A percentile compares a stretch with the other conserved stretches of the same genome.
Evolutionary conservation across 495 filamentous ascomycete genomes (phyloP).

Genomic region (Polyplosphaeria fusca): DNA sequence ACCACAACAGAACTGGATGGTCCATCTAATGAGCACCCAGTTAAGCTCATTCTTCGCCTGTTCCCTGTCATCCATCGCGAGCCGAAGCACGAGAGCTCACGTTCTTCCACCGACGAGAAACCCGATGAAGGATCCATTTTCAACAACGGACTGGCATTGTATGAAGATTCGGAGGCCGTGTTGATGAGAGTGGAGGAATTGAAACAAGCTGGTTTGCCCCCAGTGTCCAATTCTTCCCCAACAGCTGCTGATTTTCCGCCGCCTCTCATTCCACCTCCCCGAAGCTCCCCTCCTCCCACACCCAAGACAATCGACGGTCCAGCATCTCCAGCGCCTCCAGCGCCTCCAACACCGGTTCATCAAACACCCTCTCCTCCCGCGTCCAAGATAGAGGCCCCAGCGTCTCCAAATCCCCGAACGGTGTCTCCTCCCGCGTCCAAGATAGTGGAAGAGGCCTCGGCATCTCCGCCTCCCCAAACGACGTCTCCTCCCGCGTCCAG

Average conservation of each 20-base stretch:
- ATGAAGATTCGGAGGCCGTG: slow-evolving; percentile 54
- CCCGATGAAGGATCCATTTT: slow-evolving; percentile 49
- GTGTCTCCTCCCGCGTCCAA: background rate
- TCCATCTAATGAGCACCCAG: slow-evolving; percentile 27
- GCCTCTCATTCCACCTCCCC: slow-evolving; percentile 26
- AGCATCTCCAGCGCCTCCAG: background rate
- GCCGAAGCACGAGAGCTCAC: slow-evolving; percentile 54
- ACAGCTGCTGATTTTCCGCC: slow-evolving; percentile 31
- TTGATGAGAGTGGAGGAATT: slow-evolving; percentile 24
- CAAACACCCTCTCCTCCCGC: background rate
- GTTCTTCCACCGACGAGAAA: slow-evolving; percentile 42
- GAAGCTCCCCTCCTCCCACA: slow-evolving; percentile 17
- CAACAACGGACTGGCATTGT: slow-evolving; percentile 52
- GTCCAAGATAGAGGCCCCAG: background rate
- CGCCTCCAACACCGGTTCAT: no score
- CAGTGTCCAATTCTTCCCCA: slow-evolving; percentile 12
- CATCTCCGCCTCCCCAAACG: no score
- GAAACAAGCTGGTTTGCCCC: slow-evolving; percentile 27
- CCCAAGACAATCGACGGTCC: background rate
- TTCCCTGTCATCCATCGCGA: slow-evolving; percentile 58
- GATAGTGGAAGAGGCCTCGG: background rate
- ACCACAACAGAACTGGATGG: slow-evolving; percentile 11
- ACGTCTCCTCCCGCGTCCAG: no score
- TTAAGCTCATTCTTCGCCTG: slow-evolving; percentile 50
- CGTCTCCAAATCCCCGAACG: background rate